Percentiles rank a stretch among this genome's conserved stretches.
phyloP scores from a whole-genome alignment of 2,329 filamentous ascomycete genomes.

The Alternaria tenuissima region DNA sequence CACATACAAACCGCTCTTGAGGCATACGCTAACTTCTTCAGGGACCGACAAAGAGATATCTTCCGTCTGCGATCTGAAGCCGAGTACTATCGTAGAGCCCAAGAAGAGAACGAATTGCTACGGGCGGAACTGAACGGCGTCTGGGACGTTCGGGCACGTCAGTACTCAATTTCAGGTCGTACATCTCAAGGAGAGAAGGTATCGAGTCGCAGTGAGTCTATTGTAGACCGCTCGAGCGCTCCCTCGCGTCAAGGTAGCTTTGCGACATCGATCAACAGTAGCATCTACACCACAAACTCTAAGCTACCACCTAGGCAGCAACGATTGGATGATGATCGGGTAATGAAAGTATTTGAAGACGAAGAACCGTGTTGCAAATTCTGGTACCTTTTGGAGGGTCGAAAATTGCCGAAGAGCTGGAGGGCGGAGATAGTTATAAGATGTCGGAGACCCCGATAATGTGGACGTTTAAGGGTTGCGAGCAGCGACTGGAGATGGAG shows the following conservation, averaged over 20 bases:
- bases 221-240: constrained; percentile 58
- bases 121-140: constrained; percentile 57
- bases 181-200: constrained; percentile 22
- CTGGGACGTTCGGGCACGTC: constrained; percentile 47
- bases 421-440: no score
- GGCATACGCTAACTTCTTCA: no score
- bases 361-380: neutral
- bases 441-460: no score
- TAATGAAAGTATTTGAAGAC: neutral
- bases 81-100: neutral
- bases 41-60: no score
- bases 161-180: neutral
- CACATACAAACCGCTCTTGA: no score
- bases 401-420: neutral
- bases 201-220: constrained; percentile 59
- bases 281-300: constrained; percentile 79
- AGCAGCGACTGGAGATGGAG: no score
- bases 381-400: neutral
- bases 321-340: constrained; percentile 71
- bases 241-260: constrained; percentile 78
- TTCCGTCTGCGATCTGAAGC: neutral
- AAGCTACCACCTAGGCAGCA: constrained; percentile 75
- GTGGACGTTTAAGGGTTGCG: no score
- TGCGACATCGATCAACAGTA: constrained; percentile 79
- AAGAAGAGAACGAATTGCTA: constrained; percentile 57